Conservation (phyloP, 148 eudicot species). For the Rhododendron mucronatum region DNA sequence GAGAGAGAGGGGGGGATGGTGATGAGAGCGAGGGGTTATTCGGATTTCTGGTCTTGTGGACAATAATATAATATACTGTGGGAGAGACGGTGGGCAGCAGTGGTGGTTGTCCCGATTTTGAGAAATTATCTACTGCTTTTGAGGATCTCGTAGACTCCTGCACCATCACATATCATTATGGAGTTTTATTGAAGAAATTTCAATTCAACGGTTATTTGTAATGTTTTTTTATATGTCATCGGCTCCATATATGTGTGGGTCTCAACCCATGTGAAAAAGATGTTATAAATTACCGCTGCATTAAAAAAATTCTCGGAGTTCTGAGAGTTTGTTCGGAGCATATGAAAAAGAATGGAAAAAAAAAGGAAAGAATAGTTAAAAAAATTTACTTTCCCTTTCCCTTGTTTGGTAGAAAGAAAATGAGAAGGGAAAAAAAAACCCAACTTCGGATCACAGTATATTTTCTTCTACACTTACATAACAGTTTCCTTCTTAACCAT, state of each 20-base stretch:
- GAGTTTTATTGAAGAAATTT: no score
- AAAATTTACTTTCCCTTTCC: no score
- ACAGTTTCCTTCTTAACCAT: not conserved
- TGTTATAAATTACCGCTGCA: no score
- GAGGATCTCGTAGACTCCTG: not conserved
- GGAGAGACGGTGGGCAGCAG: not conserved
- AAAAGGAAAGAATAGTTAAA: no score
- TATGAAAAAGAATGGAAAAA: not conserved
- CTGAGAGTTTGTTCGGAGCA: no score
- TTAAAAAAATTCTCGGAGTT: no score
- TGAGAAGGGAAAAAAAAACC: not conserved
- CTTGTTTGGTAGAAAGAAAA: not conserved
- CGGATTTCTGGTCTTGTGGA: not conserved
- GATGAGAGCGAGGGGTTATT: not conserved
- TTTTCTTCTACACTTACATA: no score
- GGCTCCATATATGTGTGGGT: no score
- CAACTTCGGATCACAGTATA: no score
- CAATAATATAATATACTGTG: not conserved
- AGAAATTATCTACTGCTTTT: not conserved
- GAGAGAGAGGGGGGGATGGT: not conserved
- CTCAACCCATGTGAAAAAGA: no score
- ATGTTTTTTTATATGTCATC: no score
- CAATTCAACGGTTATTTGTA: no score
- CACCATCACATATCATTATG: not conserved
- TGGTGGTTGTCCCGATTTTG: not conserved